Conservation (phyloP, 306 rosid genomes). For the Cucurbita moschata region DNA sequence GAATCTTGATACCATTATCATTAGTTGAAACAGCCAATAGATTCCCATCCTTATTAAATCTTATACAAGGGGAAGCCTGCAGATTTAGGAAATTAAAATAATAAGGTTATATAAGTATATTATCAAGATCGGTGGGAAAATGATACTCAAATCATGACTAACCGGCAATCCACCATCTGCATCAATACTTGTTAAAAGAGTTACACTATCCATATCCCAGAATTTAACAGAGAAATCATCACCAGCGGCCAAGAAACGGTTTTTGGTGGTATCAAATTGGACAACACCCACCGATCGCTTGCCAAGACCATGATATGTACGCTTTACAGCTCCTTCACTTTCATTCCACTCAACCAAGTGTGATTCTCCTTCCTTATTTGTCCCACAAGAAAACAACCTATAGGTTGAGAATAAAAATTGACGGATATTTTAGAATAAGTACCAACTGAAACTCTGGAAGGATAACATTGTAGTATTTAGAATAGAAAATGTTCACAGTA, state of each 20-base stretch:
- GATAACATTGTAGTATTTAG: background rate
- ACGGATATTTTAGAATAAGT: background rate
- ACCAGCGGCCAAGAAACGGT: constrained; percentile 87
- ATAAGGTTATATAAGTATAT: constrained; percentile 13
- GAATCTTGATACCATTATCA: constrained; percentile 76
- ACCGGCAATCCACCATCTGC: constrained; percentile 90
- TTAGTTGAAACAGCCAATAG: constrained; percentile 76
- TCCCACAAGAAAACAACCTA: constrained; percentile 93
- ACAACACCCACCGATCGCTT: constrained; percentile 81
- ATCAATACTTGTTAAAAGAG: constrained; percentile 45
- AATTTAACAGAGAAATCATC: constrained; percentile 70
- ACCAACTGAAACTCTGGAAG: background rate
- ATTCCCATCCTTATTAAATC: constrained; percentile 91
- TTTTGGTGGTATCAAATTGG: constrained; percentile 96
- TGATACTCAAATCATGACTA: constrained; percentile 9
- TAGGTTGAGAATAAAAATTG: constrained; percentile 12
- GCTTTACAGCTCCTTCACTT: constrained; percentile 98
- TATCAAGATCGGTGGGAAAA: background rate
- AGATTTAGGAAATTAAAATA: constrained; percentile 19
- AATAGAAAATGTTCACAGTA: background rate
- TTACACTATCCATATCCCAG: constrained; percentile 93
- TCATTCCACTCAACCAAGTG: constrained; percentile 98
- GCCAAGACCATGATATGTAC: constrained; percentile 74
- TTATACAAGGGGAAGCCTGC: constrained; percentile 89
- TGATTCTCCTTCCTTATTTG: constrained; percentile 97